Evolutionary conservation across 129 eudicot genomes (phyloP), one percentile per base, ranked within the genome.

Genomic region (Lonicera japonica): DNA sequence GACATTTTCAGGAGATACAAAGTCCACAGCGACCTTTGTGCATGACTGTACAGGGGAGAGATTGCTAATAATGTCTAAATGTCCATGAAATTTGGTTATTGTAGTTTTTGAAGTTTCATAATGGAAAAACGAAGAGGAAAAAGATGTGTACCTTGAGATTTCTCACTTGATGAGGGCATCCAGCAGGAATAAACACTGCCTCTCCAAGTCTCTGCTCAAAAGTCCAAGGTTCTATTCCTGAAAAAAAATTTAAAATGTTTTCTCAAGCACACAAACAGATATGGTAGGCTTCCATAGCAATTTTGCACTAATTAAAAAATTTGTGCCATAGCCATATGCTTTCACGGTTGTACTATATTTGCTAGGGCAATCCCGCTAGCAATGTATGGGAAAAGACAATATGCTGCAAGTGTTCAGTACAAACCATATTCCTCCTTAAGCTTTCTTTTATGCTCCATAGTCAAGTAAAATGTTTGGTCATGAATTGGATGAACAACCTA

Each of bases 101-200:
- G 16, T 45, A 4, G 8, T 20, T 0, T 53, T 0, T 53, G 21
- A 8, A 53, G 19, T 17, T n/a, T 53, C 21, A 53, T n/a, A 53
- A 9, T 18, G 23, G 21, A 22, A 20, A 22, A 50, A 10, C 18
- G 61, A 69, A 61, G 36, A 29, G 36, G 36, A 1, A 29, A 29
- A 29, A 29, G 43, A 64, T 58, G 18, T 38, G 72, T 70, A 90
- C 95, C 87, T 90, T 84, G 39, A 87, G 87, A 79, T 90, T 90
- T 14, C 97, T 75, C 67, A 90, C 97, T 82, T 90, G 97, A 67
- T 87, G 97, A 24, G 97, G 97, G 73, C 97, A 90, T 12, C 97
- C 97, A 25, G 97, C 95, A 59, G 97, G 97, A 71, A 91, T 91
- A 56, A 91, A 91, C 53, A 91, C 97, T 17, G 97, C 97, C 70